phyloP scores from a whole-genome alignment of 139 green algal genomes.

The Coelastrella sp. region DNA sequence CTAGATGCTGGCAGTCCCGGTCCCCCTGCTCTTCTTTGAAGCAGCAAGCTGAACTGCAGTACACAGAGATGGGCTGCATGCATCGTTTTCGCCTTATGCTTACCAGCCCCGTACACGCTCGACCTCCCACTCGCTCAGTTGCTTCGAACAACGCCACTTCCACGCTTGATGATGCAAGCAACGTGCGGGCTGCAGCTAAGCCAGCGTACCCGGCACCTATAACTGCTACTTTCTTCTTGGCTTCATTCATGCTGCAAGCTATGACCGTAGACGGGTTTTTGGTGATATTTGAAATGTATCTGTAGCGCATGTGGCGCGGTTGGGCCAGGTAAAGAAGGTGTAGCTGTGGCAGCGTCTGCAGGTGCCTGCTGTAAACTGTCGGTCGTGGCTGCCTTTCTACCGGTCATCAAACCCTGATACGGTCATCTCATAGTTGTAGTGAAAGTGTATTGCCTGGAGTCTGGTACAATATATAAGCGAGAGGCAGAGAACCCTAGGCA shows the following conservation, averaged over 20 bases:
- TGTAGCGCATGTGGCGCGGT: too few species aligned
- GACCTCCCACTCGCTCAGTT: slow-evolving; percentile 23
- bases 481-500: too few species aligned
- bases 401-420: too few species aligned
- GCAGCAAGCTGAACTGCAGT: too few species aligned
- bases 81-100: not conserved
- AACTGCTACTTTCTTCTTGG: slow-evolving; percentile 12
- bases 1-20: too few species aligned
- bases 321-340: not conserved
- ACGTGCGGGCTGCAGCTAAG: slow-evolving; percentile 26
- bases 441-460: too few species aligned
- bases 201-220: slow-evolving; percentile 50
- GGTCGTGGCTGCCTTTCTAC: too few species aligned
- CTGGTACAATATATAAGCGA: too few species aligned
- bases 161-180: not conserved
- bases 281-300: too few species aligned
- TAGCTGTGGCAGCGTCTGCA: not conserved
- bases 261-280: not conserved
- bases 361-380: not conserved
- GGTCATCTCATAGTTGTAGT: too few species aligned
- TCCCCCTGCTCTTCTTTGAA: too few species aligned
- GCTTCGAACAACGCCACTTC: slow-evolving; percentile 51
- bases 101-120: slow-evolving; percentile 34
- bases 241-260: not conserved
- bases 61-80: not conserved